phyloP scores from a whole-genome alignment of 805 yeast genomes.

The Teunomyces funiuensis region DNA sequence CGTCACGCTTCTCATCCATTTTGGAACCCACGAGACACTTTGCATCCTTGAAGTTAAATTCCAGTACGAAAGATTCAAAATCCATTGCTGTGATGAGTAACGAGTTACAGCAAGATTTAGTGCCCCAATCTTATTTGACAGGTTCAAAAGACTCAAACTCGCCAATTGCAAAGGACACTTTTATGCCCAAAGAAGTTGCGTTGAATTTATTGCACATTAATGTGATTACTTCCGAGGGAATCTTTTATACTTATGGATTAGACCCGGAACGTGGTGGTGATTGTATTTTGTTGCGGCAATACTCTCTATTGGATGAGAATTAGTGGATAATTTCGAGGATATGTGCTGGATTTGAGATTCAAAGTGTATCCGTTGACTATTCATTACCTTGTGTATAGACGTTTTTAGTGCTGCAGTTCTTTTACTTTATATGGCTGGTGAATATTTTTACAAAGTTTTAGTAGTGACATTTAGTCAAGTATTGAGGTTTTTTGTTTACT shows the following conservation, averaged over 20 bases:
- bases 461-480: no score
- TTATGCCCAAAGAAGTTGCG: constrained; percentile 21
- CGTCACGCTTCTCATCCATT: constrained; percentile 75
- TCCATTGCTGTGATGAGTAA: constrained; percentile 47
- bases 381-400: no score
- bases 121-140: constrained; percentile 28
- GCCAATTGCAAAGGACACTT: constrained; percentile 7
- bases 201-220: constrained; percentile 47
- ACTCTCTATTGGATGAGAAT: constrained; percentile 46
- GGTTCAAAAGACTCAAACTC: constrained; percentile 14
- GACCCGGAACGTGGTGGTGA: constrained; percentile 93
- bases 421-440: no score
- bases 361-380: no score
- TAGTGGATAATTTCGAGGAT: neutral
- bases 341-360: no score
- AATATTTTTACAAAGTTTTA: no score
- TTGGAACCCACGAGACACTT: constrained; percentile 89
- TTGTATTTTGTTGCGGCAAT: constrained; percentile 75
- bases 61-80: constrained; percentile 40
- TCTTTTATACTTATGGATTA: constrained; percentile 74
- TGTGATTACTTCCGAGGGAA: constrained; percentile 81
- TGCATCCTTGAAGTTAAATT: constrained; percentile 73
- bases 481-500: no score
- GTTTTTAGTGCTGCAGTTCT: no score
- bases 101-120: constrained; percentile 30